These are phyloP conservation scores for Serendipita sp. DNA, from an alignment of 768 basidiomycete genomes.

Conservation along the genomic window DNA sequence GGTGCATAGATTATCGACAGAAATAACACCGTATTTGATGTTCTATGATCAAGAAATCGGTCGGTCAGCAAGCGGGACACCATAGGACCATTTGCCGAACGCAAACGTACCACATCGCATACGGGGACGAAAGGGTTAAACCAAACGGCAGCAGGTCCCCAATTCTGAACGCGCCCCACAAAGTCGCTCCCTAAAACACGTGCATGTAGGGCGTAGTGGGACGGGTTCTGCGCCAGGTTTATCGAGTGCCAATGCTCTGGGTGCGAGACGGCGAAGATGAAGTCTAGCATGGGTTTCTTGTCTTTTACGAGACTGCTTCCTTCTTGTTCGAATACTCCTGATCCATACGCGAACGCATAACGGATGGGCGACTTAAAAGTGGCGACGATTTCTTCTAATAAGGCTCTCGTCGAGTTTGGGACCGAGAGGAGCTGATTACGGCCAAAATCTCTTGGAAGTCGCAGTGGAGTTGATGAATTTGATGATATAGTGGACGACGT, in stretches of 20 bases:
- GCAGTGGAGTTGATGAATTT: not conserved
- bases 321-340: conserved; percentile 86
- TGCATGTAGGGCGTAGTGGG: conserved; percentile 83
- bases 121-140: conserved; percentile 84
- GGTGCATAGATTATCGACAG: conserved; percentile 71
- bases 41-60: conserved; percentile 27
- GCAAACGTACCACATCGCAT: conserved; percentile 56
- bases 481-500: not conserved
- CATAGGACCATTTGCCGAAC: not conserved
- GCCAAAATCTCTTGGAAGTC: conserved; percentile 31
- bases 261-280: conserved; percentile 91
- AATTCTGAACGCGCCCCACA: conserved; percentile 58
- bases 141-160: conserved; percentile 73
- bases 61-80: not conserved
- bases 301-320: conserved; percentile 16
- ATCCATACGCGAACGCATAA: conserved; percentile 96
- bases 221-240: conserved; percentile 82
- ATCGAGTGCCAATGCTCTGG: conserved; percentile 86
- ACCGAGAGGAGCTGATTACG: conserved; percentile 69
- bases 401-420: conserved; percentile 57
- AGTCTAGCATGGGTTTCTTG: conserved; percentile 72
- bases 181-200: conserved; percentile 68
- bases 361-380: conserved; percentile 82
- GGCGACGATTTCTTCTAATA: conserved; percentile 63
- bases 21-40: conserved; percentile 95